A percentile compares a stretch with the other conserved stretches of the same genome.
These are phyloP conservation scores for Stromatinia cepivora DNA, from an alignment of 2,329 filamentous ascomycete species.

Conservation along the genomic window DNA sequence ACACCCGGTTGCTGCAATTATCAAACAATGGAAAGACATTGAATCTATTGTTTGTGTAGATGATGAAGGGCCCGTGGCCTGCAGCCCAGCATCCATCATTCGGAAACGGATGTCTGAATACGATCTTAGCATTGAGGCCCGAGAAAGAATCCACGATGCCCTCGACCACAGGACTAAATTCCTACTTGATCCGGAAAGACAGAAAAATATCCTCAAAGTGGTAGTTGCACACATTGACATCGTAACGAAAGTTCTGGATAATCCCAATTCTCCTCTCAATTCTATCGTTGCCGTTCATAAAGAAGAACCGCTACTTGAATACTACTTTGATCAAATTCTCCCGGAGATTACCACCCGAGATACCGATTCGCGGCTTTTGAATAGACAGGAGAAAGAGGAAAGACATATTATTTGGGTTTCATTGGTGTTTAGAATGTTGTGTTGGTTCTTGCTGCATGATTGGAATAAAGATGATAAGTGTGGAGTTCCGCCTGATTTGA, in stretches of 20 bases:
- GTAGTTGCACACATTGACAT: slow-evolving; percentile 35
- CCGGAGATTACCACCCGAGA: slow-evolving; percentile 44
- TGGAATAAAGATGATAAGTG: slow-evolving; percentile 57
- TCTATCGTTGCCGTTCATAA: slow-evolving; percentile 48
- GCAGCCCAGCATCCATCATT: too few relatives aligned
- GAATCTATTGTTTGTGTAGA: slow-evolving; percentile 27
- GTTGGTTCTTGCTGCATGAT: slow-evolving; percentile 58
- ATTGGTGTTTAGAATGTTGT: slow-evolving; percentile 58
- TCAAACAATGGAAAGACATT: slow-evolving; percentile 30
- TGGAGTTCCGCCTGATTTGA: slow-evolving; percentile 53
- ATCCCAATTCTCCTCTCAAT: slow-evolving; percentile 42
- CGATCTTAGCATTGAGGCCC: slow-evolving; percentile 30
- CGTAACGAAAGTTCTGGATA: slow-evolving; percentile 49
- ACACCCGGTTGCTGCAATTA: slow-evolving; percentile 26
- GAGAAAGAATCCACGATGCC: slow-evolving; percentile 38
- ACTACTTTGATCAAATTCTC: slow-evolving; percentile 52
- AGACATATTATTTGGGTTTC: slow-evolving; percentile 53
- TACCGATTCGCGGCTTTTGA: slow-evolving; percentile 32
- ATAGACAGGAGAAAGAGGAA: slow-evolving; percentile 28
- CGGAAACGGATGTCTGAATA: slow-evolving; percentile 23
- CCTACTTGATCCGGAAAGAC: slow-evolving; percentile 27
- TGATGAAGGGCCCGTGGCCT: too few relatives aligned
- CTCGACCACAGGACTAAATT: slow-evolving; percentile 33
- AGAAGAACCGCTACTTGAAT: slow-evolving; percentile 52
- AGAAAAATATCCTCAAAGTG: slow-evolving; percentile 33